Evolutionary conservation across 495 filamentous ascomycete species (phyloP), one percentile per base, ranked within the genome.

Genomic region (Neurospora sp.): DNA sequence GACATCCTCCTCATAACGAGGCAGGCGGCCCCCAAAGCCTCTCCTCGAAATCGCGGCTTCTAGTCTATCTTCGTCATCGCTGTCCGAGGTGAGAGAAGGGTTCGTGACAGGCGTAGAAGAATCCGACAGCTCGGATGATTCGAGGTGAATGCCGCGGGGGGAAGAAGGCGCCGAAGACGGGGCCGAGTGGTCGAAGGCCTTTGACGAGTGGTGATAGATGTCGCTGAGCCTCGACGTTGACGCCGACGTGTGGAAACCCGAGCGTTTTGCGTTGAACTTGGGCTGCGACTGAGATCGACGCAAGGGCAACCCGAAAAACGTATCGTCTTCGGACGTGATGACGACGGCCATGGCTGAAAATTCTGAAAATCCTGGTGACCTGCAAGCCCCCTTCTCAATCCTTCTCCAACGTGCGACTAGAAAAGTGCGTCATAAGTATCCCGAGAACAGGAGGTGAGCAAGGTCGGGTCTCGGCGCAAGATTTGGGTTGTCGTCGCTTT

Each of bases 91-190:
- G 38, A 92, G 78, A 0, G 91, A 92, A 35, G 93, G 78, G 72
- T 85, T 90, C 72, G 88, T 89, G 16, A 89, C 84, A n/a, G 89
- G 87, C 22, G 89, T 89, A 10, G 91, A 89, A 4, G 84, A 82
- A 68, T 78, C 83, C 1, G 84, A 84, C 61, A 77, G 75, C 37
- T 83, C 82, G 38, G 75, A 71, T 16, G 83, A 84, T 65, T 84
- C 84, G 71, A 73, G 76, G 45, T 79, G 80, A 20, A 78, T 72
- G 3, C 77, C 80, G n/a, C 76, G 78, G 44, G 85, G 83, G 40
- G 84, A 85, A 4, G 84, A 82, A 16, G 83, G 80, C 2, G 87
- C 84, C 3, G 84, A 85, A 6, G 87, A 88, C 9, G 82, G 80
- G 40, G 83, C 84, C 10, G 88, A 87, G 48, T 75, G 79, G 41